These are phyloP conservation scores for Incumbomyces delicatus DNA, from an alignment of 2,329 filamentous ascomycete genomes.

Conservation along the genomic window DNA sequence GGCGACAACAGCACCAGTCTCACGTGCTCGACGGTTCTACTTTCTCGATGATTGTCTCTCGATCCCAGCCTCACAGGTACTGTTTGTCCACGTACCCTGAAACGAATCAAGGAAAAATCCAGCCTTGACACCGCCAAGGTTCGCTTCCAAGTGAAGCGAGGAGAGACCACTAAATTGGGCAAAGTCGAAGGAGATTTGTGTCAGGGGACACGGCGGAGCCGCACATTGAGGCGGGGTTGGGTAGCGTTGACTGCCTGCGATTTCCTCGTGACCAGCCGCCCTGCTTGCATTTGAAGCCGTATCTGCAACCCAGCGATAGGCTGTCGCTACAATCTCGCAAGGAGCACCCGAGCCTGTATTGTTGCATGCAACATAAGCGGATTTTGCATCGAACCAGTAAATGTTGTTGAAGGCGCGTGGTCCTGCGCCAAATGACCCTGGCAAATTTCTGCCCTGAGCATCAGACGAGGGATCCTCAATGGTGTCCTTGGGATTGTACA, in stretches of 20 bases:
- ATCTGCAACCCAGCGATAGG: constrained; percentile 33
- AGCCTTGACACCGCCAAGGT: constrained; percentile 28
- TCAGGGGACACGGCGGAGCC: constrained; percentile 31
- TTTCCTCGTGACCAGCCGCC: constrained; percentile 21
- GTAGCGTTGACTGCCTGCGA: constrained; percentile 29
- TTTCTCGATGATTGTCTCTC: constrained; percentile 9
- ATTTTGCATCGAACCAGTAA: constrained; percentile 44
- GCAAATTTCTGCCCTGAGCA: constrained; percentile 25
- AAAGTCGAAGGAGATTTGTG: constrained; percentile 33
- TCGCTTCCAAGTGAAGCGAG: constrained; percentile 41
- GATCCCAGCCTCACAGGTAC: constrained; percentile 37
- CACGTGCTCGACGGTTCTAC: not conserved
- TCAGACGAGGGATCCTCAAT: constrained; percentile 16
- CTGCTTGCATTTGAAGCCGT: constrained; percentile 15
- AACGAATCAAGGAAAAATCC: constrained; percentile 42
- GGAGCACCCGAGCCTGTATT: constrained; percentile 27
- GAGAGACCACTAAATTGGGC: constrained; percentile 32
- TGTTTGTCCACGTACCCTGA: constrained; percentile 40
- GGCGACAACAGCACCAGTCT: no score
- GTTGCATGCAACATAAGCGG: constrained; percentile 40
- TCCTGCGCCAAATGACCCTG: constrained; percentile 41
- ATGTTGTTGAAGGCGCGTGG: constrained; percentile 31
- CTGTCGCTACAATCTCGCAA: constrained; percentile 35
- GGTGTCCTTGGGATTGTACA: constrained; percentile 34
- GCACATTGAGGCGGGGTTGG: constrained; percentile 24